Conservation (phyloP, 2,329 filamentous ascomycete species). For the Alternaria angustiovoidea region DNA sequence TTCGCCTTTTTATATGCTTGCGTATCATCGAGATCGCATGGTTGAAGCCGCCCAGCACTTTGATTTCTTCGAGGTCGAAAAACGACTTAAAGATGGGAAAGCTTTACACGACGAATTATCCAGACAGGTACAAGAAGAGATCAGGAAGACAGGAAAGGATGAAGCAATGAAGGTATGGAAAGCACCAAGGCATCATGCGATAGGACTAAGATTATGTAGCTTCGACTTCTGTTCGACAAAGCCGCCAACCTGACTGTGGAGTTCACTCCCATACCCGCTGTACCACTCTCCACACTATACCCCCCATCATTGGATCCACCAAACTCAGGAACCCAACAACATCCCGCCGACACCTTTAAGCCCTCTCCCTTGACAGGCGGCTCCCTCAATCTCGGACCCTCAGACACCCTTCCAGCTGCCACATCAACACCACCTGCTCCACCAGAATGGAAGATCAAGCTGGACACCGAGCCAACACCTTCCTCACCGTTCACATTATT, state of each 20-base stretch:
- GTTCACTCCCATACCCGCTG: constrained; percentile 48
- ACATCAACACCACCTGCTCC: constrained; percentile 24
- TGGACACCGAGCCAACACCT: constrained; percentile 62
- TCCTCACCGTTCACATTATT: constrained; percentile 76
- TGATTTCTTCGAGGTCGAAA: constrained; percentile 53
- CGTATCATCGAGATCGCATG: constrained; percentile 80
- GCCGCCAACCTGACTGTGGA: constrained; percentile 49
- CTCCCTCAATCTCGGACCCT: constrained; percentile 42
- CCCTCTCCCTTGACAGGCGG: constrained; percentile 49
- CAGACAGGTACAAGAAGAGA: constrained; percentile 42
- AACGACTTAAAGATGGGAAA: constrained; percentile 46
- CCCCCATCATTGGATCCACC: constrained; percentile 64
- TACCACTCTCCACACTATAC: constrained; percentile 64
- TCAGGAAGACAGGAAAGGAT: constrained; percentile 30
- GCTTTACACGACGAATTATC: constrained; percentile 44
- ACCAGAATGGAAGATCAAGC: constrained; percentile 57
- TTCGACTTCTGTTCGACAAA: constrained; percentile 64
- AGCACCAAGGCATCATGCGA: background rate
- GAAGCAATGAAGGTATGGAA: constrained; percentile 38
- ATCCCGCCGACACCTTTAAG: constrained; percentile 37
- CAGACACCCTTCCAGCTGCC: constrained; percentile 36
- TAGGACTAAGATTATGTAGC: constrained; percentile 35
- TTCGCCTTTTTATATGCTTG: constrained; percentile 80
- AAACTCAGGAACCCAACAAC: constrained; percentile 22
- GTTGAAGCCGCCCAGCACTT: constrained; percentile 65